phyloP scores from a whole-genome alignment of 495 filamentous ascomycete genomes.

The Mycothermus thermophilus region DNA sequence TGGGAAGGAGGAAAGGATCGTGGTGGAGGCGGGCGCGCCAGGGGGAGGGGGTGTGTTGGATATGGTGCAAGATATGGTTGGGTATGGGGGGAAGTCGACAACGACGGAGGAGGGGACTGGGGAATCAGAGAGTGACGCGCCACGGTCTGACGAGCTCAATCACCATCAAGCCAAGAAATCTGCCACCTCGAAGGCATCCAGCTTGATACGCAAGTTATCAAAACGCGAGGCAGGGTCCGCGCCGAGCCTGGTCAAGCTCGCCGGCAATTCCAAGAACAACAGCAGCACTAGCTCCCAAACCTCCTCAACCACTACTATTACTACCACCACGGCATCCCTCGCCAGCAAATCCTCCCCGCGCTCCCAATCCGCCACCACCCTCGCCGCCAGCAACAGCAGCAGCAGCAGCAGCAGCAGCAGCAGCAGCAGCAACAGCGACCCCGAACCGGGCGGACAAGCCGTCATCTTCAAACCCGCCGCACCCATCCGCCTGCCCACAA shows the following conservation, averaged over 20 bases:
- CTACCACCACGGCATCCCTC: neutral
- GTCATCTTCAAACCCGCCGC: constrained; percentile 59
- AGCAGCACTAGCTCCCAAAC: constrained; percentile 14
- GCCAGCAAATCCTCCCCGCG: constrained; percentile 4
- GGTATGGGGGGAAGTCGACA: constrained; percentile 18
- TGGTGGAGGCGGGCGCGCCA: constrained; percentile 46
- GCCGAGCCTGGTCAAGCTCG: constrained; percentile 6
- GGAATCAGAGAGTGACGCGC: too few species aligned
- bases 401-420: too few species aligned
- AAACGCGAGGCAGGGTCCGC: constrained; percentile 7
- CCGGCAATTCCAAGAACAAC: constrained; percentile 10
- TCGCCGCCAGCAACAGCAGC: too few species aligned
- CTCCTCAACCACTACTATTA: neutral
- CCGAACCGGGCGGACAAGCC: constrained; percentile 42
- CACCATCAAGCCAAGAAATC: constrained; percentile 10
- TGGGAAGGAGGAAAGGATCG: constrained; percentile 53
- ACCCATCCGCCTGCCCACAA: constrained; percentile 53
- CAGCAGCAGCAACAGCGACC: constrained; percentile 13
- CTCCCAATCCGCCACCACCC: constrained; percentile 12
- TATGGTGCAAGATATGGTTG: constrained; percentile 39
- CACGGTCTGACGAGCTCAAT: too few species aligned
- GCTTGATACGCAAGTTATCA: constrained; percentile 15
- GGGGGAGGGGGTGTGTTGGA: constrained; percentile 34
- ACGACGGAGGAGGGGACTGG: neutral
- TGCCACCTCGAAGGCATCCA: constrained; percentile 7